Conservation (phyloP, 2,329 filamentous ascomycete species). For the Clarireedia hainanense region DNA sequence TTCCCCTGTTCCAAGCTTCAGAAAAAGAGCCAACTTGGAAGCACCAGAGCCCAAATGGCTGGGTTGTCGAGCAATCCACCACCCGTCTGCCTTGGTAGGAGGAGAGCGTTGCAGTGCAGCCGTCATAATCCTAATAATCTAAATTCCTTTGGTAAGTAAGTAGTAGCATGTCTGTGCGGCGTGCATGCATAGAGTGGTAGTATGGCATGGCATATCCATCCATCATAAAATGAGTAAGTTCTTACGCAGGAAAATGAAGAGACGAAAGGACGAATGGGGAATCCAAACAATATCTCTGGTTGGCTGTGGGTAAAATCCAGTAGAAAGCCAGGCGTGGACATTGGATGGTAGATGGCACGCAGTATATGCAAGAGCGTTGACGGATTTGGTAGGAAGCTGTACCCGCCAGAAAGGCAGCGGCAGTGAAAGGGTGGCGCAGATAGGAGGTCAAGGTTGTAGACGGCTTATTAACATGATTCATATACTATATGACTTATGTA, state of each 20-base stretch:
- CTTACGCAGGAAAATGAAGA: background rate
- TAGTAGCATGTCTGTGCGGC: background rate
- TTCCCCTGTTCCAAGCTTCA: background rate
- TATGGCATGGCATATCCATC: background rate
- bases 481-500: background rate
- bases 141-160: background rate
- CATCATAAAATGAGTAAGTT: too few species aligned
- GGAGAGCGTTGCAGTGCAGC: background rate
- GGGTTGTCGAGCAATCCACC: background rate
- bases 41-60: constrained; percentile 4
- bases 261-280: background rate
- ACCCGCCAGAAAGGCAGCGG: background rate
- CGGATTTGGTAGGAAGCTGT: background rate
- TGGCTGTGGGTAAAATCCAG: background rate
- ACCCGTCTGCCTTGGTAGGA: background rate
- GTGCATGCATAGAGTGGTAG: background rate
- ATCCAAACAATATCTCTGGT: background rate
- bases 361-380: constrained; percentile 7
- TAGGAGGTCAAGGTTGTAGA: background rate
- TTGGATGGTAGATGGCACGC: background rate
- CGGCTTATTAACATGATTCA: background rate
- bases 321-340: background rate
- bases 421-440: constrained; percentile 2
- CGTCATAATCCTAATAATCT: background rate
- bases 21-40: background rate